These are phyloP conservation scores for Hansenula lynferdii DNA, from an alignment of 1,139 yeast genomes.

Conservation along the genomic window DNA sequence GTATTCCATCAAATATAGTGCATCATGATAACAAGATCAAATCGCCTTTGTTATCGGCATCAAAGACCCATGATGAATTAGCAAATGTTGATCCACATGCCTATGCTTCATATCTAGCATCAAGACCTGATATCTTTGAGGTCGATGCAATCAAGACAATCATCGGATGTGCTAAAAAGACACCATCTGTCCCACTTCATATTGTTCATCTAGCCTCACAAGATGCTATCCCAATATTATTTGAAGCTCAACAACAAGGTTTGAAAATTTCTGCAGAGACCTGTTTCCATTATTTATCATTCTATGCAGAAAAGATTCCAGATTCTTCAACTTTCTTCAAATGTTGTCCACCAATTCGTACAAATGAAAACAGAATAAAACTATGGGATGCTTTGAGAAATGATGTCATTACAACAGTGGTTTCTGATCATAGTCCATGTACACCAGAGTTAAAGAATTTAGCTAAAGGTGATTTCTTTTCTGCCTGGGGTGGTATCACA, in stretches of 20 bases:
- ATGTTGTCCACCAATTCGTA: slow-evolving; percentile 93
- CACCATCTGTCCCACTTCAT: slow-evolving; percentile 71
- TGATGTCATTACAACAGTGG: slow-evolving; percentile 75
- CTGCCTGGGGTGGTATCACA: slow-evolving; percentile 97
- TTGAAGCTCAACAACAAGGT: slow-evolving; percentile 52
- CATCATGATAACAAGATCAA: slow-evolving; percentile 26
- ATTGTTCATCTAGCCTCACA: slow-evolving; percentile 88
- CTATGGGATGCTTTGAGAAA: slow-evolving; percentile 74
- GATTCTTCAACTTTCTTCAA: slow-evolving; percentile 77
- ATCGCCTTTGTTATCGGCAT: slow-evolving; percentile 44
- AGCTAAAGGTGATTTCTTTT: slow-evolving; percentile 79
- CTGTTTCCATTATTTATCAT: slow-evolving; percentile 83
- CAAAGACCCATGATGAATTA: slow-evolving; percentile 36
- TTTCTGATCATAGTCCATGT: slow-evolving; percentile 95
- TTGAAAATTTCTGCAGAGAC: slow-evolving; percentile 70
- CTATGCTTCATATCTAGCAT: slow-evolving; percentile 70
- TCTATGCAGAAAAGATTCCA: slow-evolving; percentile 72
- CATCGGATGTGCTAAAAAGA: slow-evolving; percentile 51
- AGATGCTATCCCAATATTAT: slow-evolving; percentile 69
- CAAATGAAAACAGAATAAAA: slow-evolving; percentile 59
- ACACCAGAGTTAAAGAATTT: slow-evolving; percentile 84
- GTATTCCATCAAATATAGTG: slow-evolving; percentile 42
- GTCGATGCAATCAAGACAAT: slow-evolving; percentile 75
- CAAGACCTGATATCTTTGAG: slow-evolving; percentile 87
- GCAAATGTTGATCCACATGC: slow-evolving; percentile 56